Conservation (phyloP, 306 rosid species). For the Gastrolobium villosum region DNA sequence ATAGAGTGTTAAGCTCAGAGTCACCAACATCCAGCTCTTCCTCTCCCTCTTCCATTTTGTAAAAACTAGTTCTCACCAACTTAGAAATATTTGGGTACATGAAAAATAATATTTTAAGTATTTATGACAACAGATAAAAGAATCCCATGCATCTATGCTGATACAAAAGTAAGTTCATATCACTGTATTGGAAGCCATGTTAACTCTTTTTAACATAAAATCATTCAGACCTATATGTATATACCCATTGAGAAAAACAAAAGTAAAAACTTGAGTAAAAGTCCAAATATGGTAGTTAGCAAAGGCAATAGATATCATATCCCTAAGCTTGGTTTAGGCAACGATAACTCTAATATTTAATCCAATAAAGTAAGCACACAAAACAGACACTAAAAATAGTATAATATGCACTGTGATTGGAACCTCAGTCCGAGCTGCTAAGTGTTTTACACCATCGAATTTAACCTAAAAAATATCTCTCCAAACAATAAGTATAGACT, state of each 20-base stretch:
- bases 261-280: slow-evolving; percentile 11
- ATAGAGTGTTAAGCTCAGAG: no score
- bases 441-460: neutral
- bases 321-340: slow-evolving; percentile 10
- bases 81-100: slow-evolving; percentile 2
- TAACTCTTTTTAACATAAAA: neutral
- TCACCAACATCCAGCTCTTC: no score
- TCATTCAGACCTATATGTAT: slow-evolving; percentile 23
- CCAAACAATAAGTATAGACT: neutral
- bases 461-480: slow-evolving; percentile 21
- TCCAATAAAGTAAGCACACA: slow-evolving; percentile 4
- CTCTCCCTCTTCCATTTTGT: no score
- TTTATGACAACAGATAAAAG: neutral
- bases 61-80: no score
- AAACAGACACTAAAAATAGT: slow-evolving; percentile 5
- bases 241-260: neutral
- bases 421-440: slow-evolving; percentile 15
- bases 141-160: slow-evolving; percentile 6
- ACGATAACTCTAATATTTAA: slow-evolving; percentile 37
- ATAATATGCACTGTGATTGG: neutral
- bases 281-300: neutral
- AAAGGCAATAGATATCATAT: neutral
- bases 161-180: slow-evolving; percentile 3
- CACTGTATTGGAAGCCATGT: neutral
- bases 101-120: slow-evolving; percentile 17